These are phyloP conservation scores for Crotalaria pallida DNA, from an alignment of 306 rosid genomes.

Conservation along the genomic window DNA sequence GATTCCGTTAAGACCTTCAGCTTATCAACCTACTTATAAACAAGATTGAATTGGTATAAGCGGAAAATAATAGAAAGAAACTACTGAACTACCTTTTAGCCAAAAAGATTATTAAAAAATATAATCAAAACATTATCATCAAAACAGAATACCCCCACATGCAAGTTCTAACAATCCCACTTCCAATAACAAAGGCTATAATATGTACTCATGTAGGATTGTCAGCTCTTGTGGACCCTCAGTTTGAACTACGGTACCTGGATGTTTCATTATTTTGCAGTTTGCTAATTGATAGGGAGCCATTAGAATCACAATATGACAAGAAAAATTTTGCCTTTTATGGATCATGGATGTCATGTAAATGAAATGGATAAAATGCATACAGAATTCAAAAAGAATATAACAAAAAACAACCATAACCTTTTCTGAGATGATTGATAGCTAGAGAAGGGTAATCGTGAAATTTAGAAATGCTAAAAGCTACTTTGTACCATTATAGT, in stretches of 20 bases:
- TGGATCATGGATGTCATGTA: slow-evolving; percentile 5
- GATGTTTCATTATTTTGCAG: neutral
- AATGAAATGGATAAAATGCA: neutral
- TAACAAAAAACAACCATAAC: neutral
- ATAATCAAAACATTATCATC: neutral
- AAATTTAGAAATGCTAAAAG: neutral
- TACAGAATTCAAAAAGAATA: neutral
- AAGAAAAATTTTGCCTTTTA: neutral
- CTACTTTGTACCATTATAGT: neutral
- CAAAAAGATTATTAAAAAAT: neutral
- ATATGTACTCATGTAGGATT: neutral
- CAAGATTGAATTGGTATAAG: neutral
- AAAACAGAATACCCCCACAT: slow-evolving; percentile 9
- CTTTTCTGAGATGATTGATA: slow-evolving; percentile 7
- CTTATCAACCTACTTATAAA: slow-evolving; percentile 75
- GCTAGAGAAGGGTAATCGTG: neutral
- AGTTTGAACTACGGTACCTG: neutral
- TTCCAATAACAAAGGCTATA: neutral
- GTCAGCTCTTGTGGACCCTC: neutral
- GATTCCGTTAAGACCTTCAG: slow-evolving; percentile 88
- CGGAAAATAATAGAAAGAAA: neutral
- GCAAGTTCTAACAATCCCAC: slow-evolving; percentile 1
- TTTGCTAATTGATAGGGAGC: neutral
- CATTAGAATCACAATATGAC: neutral
- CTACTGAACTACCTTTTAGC: neutral